Evolutionary conservation across 108 stramenopile species (phyloP).

Genomic region (Parietichytrium sp.): DNA sequence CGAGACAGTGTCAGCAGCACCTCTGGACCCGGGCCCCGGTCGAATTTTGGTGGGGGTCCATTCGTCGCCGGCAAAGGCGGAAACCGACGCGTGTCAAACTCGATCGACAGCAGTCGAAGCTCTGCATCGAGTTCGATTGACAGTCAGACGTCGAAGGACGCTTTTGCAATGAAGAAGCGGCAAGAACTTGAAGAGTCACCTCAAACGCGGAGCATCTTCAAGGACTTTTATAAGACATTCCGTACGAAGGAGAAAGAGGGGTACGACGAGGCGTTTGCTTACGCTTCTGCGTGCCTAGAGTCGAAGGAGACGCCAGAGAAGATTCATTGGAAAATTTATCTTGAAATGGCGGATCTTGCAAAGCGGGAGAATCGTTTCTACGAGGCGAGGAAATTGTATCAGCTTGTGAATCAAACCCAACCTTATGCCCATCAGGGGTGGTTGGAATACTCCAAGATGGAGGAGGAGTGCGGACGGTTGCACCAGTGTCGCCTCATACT

Average conservation of each 20-base stretch:
- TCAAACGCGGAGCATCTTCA: constrained; percentile 6
- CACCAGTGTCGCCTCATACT: constrained; percentile 68
- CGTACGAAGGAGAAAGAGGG: constrained; percentile 27
- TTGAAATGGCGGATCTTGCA: constrained; percentile 59
- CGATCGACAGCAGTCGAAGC: not conserved
- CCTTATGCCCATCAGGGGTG: constrained; percentile 84
- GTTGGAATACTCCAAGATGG: constrained; percentile 92
- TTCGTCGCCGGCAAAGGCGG: not conserved
- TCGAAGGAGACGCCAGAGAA: constrained; percentile 46
- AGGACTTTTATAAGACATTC: constrained; percentile 7
- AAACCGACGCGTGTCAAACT: not conserved
- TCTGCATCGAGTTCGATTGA: not conserved
- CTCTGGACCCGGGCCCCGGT: not conserved
- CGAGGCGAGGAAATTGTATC: constrained; percentile 74
- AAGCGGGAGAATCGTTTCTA: constrained; percentile 58
- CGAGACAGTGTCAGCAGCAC: not conserved
- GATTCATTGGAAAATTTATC: constrained; percentile 55
- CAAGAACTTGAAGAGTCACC: constrained; percentile 18
- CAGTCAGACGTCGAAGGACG: not conserved
- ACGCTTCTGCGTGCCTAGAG: not conserved
- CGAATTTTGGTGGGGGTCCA: not conserved
- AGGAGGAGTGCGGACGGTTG: constrained; percentile 86
- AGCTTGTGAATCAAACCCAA: constrained; percentile 76
- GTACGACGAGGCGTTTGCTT: not conserved
- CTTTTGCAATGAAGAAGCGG: not conserved